Evolutionary conservation across 176 grass and related monocot species (phyloP).

Genomic region (Tuctoria greenei): DNA sequence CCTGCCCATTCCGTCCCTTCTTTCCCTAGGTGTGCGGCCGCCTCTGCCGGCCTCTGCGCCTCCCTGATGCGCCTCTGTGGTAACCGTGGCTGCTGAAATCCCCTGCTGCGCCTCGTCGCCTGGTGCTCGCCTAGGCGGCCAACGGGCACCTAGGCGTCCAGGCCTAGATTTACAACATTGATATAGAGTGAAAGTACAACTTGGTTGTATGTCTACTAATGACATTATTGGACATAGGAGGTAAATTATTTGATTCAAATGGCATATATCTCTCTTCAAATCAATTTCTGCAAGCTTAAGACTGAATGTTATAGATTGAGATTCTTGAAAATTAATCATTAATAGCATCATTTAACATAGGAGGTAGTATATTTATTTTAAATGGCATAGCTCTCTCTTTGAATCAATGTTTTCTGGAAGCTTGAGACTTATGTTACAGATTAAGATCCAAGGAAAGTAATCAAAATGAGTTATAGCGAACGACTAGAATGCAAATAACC

Average conservation of each 20-base stretch:
- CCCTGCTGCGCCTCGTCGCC: too few species aligned
- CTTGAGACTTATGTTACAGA: constrained; percentile 6
- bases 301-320: neutral
- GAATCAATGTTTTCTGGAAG: neutral
- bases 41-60: too few species aligned
- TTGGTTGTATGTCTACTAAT: neutral
- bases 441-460: constrained; percentile 1
- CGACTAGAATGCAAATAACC: too few species aligned
- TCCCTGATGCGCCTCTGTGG: too few species aligned
- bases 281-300: constrained; percentile 9
- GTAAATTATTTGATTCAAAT: too few species aligned
- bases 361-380: neutral
- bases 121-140: too few species aligned
- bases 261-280: constrained; percentile 12
- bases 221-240: too few species aligned
- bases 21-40: too few species aligned
- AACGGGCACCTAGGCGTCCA: too few species aligned
- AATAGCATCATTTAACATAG: neutral
- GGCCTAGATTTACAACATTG: too few species aligned
- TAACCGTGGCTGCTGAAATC: too few species aligned
- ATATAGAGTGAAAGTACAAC: constrained; percentile 18
- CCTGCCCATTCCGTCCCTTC: too few species aligned
- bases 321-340: neutral
- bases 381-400: neutral
- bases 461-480: constrained; percentile 20